phyloP scores from a whole-genome alignment of 768 basidiomycete genomes.

The Suillus subaureus region DNA sequence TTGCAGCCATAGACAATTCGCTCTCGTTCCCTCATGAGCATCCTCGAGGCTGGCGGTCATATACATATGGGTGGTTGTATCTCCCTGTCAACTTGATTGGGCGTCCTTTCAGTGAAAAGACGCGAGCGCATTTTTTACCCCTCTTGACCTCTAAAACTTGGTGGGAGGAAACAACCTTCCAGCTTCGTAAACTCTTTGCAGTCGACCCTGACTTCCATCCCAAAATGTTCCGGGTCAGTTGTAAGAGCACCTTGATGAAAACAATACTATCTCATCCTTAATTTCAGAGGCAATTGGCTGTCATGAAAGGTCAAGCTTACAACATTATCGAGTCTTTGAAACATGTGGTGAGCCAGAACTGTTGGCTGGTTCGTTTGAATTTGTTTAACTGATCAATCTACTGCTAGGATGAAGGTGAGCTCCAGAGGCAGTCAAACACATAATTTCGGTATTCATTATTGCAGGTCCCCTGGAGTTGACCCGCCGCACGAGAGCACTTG shows the following conservation, averaged over 20 bases:
- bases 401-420: slow-evolving; percentile 71
- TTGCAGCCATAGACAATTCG: slow-evolving; percentile 93
- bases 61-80: slow-evolving; percentile 88
- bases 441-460: slow-evolving; percentile 15
- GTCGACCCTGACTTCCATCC: slow-evolving; percentile 87
- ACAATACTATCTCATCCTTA: slow-evolving; percentile 9
- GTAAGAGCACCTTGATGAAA: slow-evolving; percentile 7
- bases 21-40: slow-evolving; percentile 92
- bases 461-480: slow-evolving; percentile 89
- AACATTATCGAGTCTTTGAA: slow-evolving; percentile 85
- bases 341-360: slow-evolving; percentile 57
- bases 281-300: slow-evolving; percentile 78
- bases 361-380: slow-evolving; percentile 12
- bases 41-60: slow-evolving; percentile 77
- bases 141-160: slow-evolving; percentile 80
- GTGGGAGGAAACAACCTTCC: slow-evolving; percentile 88
- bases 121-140: slow-evolving; percentile 80
- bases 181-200: slow-evolving; percentile 75
- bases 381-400: slow-evolving; percentile 7
- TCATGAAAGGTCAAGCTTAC: slow-evolving; percentile 92
- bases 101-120: slow-evolving; percentile 81
- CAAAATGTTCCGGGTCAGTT: slow-evolving; percentile 80
- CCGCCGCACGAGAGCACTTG: slow-evolving; percentile 74
- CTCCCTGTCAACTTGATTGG: slow-evolving; percentile 86
- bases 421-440: not conserved